Conservation (phyloP, 1,284 basidiomycete species). For the Porodaedalea pini region DNA sequence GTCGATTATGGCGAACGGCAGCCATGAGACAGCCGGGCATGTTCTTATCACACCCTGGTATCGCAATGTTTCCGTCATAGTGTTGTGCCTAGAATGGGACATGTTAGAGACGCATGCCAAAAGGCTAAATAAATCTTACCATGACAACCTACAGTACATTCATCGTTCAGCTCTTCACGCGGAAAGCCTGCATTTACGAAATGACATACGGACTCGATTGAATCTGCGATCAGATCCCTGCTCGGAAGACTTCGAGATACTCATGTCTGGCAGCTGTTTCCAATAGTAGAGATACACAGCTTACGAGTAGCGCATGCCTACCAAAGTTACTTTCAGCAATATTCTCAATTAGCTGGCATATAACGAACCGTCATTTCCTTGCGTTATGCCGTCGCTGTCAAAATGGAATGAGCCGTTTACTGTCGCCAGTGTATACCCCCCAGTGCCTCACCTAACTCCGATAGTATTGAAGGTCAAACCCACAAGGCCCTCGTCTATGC, state of each 20-base stretch:
- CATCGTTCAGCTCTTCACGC: background rate
- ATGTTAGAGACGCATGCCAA: background rate
- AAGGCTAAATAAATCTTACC: constrained; percentile 36
- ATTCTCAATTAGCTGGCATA: background rate
- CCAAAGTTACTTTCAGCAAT: background rate
- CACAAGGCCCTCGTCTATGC: constrained; percentile 69
- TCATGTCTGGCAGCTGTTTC: background rate
- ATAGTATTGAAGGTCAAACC: constrained; percentile 79
- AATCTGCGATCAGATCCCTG: constrained; percentile 89
- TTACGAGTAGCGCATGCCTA: constrained; percentile 80
- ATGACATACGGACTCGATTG: constrained; percentile 70
- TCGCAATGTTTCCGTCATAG: constrained; percentile 82
- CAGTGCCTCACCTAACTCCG: constrained; percentile 59
- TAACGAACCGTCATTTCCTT: constrained; percentile 69
- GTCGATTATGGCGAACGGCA: constrained; percentile 78
- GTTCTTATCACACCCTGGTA: constrained; percentile 89
- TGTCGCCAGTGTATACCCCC: background rate
- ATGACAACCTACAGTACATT: constrained; percentile 53
- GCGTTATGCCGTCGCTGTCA: constrained; percentile 73
- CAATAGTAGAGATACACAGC: constrained; percentile 27
- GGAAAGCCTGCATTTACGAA: background rate
- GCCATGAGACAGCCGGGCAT: constrained; percentile 91
- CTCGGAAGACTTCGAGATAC: constrained; percentile 64
- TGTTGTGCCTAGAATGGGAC: constrained; percentile 62
- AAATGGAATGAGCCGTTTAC: background rate